Base-by-base conservation (phyloP, 345 rosid genomes). In the Stellera chamaejasme region DNA sequence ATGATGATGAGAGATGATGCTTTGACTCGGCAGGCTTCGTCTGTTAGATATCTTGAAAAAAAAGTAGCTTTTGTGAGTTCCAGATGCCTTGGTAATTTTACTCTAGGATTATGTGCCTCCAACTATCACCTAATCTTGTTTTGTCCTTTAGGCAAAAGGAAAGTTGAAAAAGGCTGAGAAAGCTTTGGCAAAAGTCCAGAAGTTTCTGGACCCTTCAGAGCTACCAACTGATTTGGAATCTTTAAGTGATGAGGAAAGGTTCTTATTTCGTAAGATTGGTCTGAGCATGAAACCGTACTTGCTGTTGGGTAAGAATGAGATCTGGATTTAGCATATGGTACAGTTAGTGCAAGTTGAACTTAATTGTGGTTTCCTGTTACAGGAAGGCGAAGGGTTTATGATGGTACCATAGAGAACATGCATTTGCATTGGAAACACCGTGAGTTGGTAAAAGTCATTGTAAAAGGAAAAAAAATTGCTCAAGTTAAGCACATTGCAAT, bases 351-450 rank as follows among this genome's bases (percentile, higher is more conserved):
- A 42, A 52, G 15, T 45, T 27, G 48, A 52, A 59, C 48, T 10
- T 54, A 8, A 28, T 16, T 45, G 10, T 56, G 47, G 6, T 19
- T 59, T 69, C 61, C 52, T 76, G 36, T 65, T 64, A 51, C 75
- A 90, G 96, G 97, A 48, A 78, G 83, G 76, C 68, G 96, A 61
- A 96, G 77, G 43, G 79, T 91, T 62, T 91, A 72, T 62, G 83
- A 73, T 70, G 96, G 96, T 68, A 88, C 92, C 27, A 70, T 88
- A 66, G 95, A 91, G 66, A 91, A 91, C 74, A 85, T 88, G 84
- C 95, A 91, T 74, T 73, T 91, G 57, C 96, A 91, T 54, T 91
- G 98, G 98, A 91, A 91, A 73, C 76, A 75, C 64, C 73, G 91
- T 23, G 98, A 91, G 71, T 70, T 85, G 45, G 98, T 91, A n/a